Evolutionary conservation across 345 rosid species (phyloP).

Genomic region (Syzygium grande): DNA sequence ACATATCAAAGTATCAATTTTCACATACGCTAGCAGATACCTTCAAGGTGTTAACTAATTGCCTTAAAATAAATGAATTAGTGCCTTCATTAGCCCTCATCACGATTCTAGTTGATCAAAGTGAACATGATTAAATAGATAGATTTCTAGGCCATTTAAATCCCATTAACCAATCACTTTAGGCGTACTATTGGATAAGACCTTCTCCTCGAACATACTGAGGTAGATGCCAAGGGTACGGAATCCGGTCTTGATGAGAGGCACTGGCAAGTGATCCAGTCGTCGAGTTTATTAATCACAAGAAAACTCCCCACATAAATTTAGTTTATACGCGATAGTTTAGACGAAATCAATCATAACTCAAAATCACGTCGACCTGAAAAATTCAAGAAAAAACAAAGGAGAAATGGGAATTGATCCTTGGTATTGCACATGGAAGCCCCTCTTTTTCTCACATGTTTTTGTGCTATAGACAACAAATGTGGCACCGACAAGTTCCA

Average conservation of each 20-base stretch:
- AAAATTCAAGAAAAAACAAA: neutral
- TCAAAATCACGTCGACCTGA: no score
- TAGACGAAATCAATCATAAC: neutral
- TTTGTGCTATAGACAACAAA: neutral
- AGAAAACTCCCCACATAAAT: neutral
- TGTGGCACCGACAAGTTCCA: constrained; percentile 8
- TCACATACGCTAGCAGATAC: neutral
- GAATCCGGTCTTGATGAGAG: neutral
- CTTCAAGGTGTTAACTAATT: neutral
- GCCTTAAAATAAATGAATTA: neutral
- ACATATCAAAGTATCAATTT: neutral
- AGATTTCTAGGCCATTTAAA: neutral
- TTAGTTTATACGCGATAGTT: neutral
- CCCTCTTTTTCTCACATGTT: neutral
- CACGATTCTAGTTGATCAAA: neutral
- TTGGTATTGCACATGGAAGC: neutral
- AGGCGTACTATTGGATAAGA: neutral
- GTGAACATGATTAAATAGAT: neutral
- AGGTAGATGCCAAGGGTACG: neutral
- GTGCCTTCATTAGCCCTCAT: neutral
- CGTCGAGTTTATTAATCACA: neutral
- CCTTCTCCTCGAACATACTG: neutral
- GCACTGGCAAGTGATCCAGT: neutral
- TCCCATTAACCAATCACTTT: neutral
- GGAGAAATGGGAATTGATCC: neutral